Evolutionary conservation across 106 monocot species (phyloP).

Genomic region (Acanthochlamys bracteata): DNA sequence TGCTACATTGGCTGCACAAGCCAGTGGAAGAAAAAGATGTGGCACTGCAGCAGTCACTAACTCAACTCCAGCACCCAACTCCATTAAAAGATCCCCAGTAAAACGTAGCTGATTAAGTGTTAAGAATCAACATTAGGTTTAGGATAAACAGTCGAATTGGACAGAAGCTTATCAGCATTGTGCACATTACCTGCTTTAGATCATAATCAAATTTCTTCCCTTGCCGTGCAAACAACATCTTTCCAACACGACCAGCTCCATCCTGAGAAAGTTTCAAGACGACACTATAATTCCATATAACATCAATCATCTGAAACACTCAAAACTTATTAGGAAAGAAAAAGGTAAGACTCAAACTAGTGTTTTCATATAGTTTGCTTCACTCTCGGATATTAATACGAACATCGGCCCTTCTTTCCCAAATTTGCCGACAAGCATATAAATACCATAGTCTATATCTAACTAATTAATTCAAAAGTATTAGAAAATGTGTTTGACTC

Average conservation of each 20-base stretch:
- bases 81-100: constrained; percentile 90
- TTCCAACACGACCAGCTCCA: constrained; percentile 98
- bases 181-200: constrained; percentile 95
- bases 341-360: too few species aligned
- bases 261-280: constrained; percentile 32
- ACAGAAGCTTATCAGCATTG: too few species aligned
- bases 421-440: too few species aligned
- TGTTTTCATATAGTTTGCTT: too few species aligned
- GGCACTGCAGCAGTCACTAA: constrained; percentile 84
- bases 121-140: not conserved
- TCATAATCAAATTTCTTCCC: constrained; percentile 99
- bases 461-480: too few species aligned
- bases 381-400: too few species aligned
- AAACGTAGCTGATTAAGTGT: constrained; percentile 66
- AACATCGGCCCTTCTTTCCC: too few species aligned
- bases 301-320: too few species aligned
- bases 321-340: too few species aligned
- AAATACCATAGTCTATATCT: too few species aligned
- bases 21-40: constrained; percentile 90
- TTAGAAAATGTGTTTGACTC: too few species aligned
- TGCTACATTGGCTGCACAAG: constrained; percentile 84
- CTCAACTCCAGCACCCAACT: constrained; percentile 94
- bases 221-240: constrained; percentile 98
- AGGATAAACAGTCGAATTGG: too few species aligned
- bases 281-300: not conserved